Base-by-base conservation (phyloP, 106 monocot genomes). In the Dioscorea alata region DNA sequence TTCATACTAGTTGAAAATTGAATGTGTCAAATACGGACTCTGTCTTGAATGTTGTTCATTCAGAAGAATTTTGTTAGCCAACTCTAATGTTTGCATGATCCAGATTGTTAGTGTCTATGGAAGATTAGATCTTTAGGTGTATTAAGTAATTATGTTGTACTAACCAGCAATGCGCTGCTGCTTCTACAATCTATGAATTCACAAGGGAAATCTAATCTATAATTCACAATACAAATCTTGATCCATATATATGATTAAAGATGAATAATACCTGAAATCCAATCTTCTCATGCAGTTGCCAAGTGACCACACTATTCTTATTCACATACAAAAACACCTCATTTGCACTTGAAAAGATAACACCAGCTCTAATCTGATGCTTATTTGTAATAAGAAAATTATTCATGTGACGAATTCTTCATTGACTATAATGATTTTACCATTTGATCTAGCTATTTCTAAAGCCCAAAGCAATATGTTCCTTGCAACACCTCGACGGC, bases 1-100 rank as follows among this genome's bases (percentile, higher is more conserved):
- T 4, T 59, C 80, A 60, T 85, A 92, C 97, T 78, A 75, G 77
- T 97, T 92, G 74, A 97, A 97, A 69, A 97, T 92, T 42, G 79
- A 64, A 59, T 97, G 97, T 0, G 83, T 97, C 75, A 97, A 65
- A 70, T 86, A 97, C 28, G 97, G 77, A 74, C 83, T 97, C 56
- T 89, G 61, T 73, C 97, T 92, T 17, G 19, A 19, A 19, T 15
- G 54, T 0, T 18, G 13, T 6, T 56, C 4, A 56, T 1, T 56
- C 12, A 18, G 6, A 56, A 56, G 54, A 56, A 56, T 56, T 56
- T 56, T 56, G 54, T 56, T 16, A 18, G 19, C 19, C 16, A 56
- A 56, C 54, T 56, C 54, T 56, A 56, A 1, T 1, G 28, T 28
- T 3, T 28, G 28, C 16, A 56, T 56, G 54, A 19, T 16, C 19